A percentile compares a stretch with the other conserved stretches of the same genome.
These are phyloP conservation scores for Purpureocillium lavendulum DNA, from an alignment of 2,329 filamentous ascomycete genomes.

Conservation along the genomic window DNA sequence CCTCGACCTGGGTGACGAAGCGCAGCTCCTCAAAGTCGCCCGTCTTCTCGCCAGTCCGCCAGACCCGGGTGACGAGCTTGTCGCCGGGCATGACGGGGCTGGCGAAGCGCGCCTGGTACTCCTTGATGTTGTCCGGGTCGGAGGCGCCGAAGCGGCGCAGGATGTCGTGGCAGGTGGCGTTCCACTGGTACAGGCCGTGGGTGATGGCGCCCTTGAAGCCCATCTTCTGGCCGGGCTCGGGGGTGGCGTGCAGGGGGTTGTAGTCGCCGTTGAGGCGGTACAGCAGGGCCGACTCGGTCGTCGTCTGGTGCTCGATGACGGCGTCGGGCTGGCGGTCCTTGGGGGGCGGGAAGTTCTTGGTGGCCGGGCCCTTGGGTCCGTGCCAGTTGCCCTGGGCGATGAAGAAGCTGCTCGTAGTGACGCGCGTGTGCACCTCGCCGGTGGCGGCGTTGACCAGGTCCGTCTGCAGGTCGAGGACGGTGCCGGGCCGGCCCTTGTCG, in stretches of 20 bases:
- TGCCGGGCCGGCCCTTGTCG: slow-evolving; percentile 79
- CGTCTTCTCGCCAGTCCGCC: slow-evolving; percentile 62
- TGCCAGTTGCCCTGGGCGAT: slow-evolving; percentile 77
- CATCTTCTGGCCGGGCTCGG: slow-evolving; percentile 80
- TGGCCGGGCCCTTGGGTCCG: slow-evolving; percentile 80
- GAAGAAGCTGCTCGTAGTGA: slow-evolving; percentile 66
- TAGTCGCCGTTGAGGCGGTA: slow-evolving; percentile 90
- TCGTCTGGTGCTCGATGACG: slow-evolving; percentile 63
- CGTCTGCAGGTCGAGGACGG: slow-evolving; percentile 72
- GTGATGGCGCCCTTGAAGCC: slow-evolving; percentile 85
- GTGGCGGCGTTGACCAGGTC: slow-evolving; percentile 62
- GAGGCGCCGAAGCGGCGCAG: slow-evolving; percentile 66
- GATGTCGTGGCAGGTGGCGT: slow-evolving; percentile 65
- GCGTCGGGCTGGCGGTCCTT: slow-evolving; percentile 66
- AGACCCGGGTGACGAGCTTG: slow-evolving; percentile 72
- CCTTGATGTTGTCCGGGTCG: slow-evolving; percentile 72
- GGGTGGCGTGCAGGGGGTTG: slow-evolving; percentile 84
- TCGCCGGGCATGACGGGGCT: slow-evolving; percentile 77
- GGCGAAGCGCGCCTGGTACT: slow-evolving; percentile 84
- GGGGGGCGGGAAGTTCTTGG: slow-evolving; percentile 70
- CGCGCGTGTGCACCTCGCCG: slow-evolving; percentile 63
- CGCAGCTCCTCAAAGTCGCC: slow-evolving; percentile 71
- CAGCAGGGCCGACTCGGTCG: slow-evolving; percentile 61
- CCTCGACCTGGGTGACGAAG: slow-evolving; percentile 69
- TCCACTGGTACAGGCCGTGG: slow-evolving; percentile 85